Evolutionary conservation across 768 basidiomycete genomes (phyloP).

Genomic region (Nevesoporus exiguus): DNA sequence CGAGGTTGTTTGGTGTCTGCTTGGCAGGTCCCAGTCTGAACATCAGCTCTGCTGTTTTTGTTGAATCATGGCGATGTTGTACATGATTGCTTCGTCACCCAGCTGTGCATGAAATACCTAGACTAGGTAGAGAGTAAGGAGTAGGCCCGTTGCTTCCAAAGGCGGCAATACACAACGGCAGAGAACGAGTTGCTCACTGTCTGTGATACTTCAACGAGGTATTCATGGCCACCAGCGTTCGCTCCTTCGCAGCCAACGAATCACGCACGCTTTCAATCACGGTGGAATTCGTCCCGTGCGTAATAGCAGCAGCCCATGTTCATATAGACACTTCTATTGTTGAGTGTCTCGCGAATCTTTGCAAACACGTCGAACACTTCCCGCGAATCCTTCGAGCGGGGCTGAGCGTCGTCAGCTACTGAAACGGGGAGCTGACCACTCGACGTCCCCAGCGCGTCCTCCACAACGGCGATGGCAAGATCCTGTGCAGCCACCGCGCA

Average conservation of each 20-base stretch:
- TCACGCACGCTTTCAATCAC: constrained; percentile 88
- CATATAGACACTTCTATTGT: constrained; percentile 81
- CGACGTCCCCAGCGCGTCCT: constrained; percentile 77
- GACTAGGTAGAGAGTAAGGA: constrained; percentile 3
- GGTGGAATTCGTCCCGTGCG: constrained; percentile 87
- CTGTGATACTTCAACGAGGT: constrained; percentile 81
- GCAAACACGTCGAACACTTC: constrained; percentile 89
- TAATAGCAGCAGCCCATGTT: constrained; percentile 98
- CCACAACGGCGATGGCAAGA: constrained; percentile 89
- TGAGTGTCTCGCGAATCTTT: constrained; percentile 84
- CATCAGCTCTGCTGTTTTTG: constrained; percentile 91
- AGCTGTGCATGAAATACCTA: constrained; percentile 86
- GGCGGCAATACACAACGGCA: not conserved
- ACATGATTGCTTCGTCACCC: constrained; percentile 83
- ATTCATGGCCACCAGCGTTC: constrained; percentile 76
- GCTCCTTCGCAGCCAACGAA: constrained; percentile 69
- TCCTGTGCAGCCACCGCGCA: constrained; percentile 96
- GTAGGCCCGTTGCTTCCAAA: not conserved
- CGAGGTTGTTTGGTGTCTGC: constrained; percentile 77
- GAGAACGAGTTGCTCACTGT: constrained; percentile 42
- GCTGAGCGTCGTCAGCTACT: constrained; percentile 60
- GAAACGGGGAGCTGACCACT: constrained; percentile 49
- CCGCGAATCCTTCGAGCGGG: constrained; percentile 67
- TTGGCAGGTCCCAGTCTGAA: constrained; percentile 70
- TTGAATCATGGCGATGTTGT: constrained; percentile 98